Conservation (phyloP, 768 basidiomycete species). For the Fomitopsis serialis region DNA sequence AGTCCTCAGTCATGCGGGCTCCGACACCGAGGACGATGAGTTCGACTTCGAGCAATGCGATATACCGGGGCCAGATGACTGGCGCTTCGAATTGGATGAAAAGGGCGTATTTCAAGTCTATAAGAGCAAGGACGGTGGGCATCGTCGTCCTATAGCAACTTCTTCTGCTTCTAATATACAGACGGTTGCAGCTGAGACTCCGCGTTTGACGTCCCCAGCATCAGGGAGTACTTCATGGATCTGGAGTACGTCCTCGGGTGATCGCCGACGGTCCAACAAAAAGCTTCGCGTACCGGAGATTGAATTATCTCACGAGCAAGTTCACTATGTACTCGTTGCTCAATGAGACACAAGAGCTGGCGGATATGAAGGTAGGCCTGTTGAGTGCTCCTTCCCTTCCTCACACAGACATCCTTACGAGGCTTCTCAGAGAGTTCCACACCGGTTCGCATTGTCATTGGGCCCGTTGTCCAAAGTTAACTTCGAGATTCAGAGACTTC, state of each 20-base stretch:
- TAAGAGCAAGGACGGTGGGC: conserved; percentile 32
- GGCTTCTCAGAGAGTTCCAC: conserved; percentile 61
- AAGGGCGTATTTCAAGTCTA: conserved; percentile 92
- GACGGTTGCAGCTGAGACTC: conserved; percentile 27
- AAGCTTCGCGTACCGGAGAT: conserved; percentile 86
- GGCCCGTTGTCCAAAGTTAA: neutral
- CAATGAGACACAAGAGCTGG: conserved; percentile 90
- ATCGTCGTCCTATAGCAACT: neutral
- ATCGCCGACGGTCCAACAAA: conserved; percentile 96
- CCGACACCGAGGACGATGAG: conserved; percentile 33
- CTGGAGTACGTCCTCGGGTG: conserved; percentile 88
- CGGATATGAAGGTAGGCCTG: conserved; percentile 84
- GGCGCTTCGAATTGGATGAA: conserved; percentile 71
- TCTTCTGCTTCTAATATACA: neutral
- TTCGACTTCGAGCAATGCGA: conserved; percentile 70
- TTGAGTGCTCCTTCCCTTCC: conserved; percentile 15
- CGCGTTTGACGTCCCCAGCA: conserved; percentile 71
- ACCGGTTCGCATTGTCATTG: conserved; percentile 47
- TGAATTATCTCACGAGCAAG: conserved; percentile 90
- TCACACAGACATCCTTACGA: neutral
- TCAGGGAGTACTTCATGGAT: conserved; percentile 94
- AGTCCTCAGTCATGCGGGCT: conserved; percentile 13
- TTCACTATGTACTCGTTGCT: conserved; percentile 90
- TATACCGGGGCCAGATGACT: conserved; percentile 58
- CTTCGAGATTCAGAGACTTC: conserved; percentile 69